These are phyloP conservation scores for Diaporthe helianthi DNA, from an alignment of 2,329 filamentous ascomycete genomes.

Conservation along the genomic window DNA sequence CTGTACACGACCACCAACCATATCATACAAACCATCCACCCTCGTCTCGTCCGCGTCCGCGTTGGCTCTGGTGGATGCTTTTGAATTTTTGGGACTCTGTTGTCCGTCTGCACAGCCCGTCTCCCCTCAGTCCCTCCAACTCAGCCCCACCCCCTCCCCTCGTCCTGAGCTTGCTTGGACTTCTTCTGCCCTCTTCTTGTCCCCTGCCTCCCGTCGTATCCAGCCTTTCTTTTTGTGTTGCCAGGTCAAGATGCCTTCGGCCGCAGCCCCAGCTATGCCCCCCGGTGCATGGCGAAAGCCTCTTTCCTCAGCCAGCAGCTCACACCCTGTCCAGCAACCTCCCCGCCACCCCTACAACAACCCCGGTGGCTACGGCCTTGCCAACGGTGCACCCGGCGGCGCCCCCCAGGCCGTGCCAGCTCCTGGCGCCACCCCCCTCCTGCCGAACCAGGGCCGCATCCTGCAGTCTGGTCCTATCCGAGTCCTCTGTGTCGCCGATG, in stretches of 20 bases:
- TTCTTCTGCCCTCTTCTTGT: not conserved
- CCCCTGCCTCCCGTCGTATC: not conserved
- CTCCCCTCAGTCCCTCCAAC: conserved; percentile 13
- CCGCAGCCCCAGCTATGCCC: conserved; percentile 28
- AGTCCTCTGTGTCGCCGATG: conserved; percentile 75
- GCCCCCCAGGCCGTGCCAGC: conserved; percentile 54
- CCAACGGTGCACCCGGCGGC: conserved; percentile 63
- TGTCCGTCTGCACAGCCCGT: conserved; percentile 5
- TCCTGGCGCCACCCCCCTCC: conserved; percentile 67
- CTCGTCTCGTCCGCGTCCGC: not conserved
- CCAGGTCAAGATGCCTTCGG: conserved; percentile 28
- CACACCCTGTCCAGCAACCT: conserved; percentile 35
- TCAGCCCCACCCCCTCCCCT: not conserved
- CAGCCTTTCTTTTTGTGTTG: not conserved
- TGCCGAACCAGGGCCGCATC: conserved; percentile 72
- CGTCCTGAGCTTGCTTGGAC: conserved; percentile 2
- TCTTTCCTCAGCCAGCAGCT: conserved; percentile 30
- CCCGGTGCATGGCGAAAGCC: conserved; percentile 34
- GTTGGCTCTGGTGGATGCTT: conserved; percentile 6
- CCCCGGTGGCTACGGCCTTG: conserved; percentile 62
- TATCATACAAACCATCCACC: not conserved
- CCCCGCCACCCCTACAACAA: conserved; percentile 53
- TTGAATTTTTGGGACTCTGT: conserved; percentile 19
- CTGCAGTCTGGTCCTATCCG: conserved; percentile 71
- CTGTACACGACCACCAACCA: conserved; percentile 2